Base-by-base conservation (phyloP, 768 basidiomycete species). In the Lepiota brunneoincarnata region DNA sequence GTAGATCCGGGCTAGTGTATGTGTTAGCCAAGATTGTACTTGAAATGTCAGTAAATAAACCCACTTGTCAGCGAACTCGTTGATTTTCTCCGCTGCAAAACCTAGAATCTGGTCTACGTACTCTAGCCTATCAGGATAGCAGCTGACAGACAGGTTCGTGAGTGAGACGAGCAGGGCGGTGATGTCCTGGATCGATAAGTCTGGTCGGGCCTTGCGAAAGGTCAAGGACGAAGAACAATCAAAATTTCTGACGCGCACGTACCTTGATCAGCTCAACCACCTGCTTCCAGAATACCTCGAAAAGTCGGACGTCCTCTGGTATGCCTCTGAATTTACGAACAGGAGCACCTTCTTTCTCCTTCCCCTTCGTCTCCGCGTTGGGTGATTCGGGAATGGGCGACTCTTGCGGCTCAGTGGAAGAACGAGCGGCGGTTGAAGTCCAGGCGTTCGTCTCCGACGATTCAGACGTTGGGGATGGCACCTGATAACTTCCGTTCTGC, bases 251-350 rank as follows among this genome's bases (percentile, higher is more conserved):
- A 40, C 21, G 15, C 15, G 50, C 12, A 65, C 80, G 17, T 60
- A 92, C 94, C 83, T 95, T 97, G 77, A 99, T 95, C 23, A 99
- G 82, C 67, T 97, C 89, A 10, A 98, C 95, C 4, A 98, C 93
- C 67, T 99, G 97, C 59, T 90, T 87, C 96, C 97, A 99, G 68
- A 98, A 99, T 10, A 98, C 94, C 66, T 99, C 97, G 58, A 99
- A 99, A 48, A 99, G 71, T 64, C 89, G 91, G 20, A 97, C 97
- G 59, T 98, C 81, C 66, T 94, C 91, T 6, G 97, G 97, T 39
- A 98, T 86, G 17, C 97, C 97, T 67, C 97, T 77, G 75, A 97
- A 98, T 70, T 95, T 97, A 63, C 79, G 83, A 34, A 84, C 79
- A 39, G 77, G 72, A 12, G 69, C 56, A 0, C 67, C 75, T 43